Percentiles rank a stretch among this genome's conserved stretches.
These are phyloP conservation scores for Pontederia paniculata DNA, from an alignment of 176 grass and related monocot genomes.

Conservation along the genomic window DNA sequence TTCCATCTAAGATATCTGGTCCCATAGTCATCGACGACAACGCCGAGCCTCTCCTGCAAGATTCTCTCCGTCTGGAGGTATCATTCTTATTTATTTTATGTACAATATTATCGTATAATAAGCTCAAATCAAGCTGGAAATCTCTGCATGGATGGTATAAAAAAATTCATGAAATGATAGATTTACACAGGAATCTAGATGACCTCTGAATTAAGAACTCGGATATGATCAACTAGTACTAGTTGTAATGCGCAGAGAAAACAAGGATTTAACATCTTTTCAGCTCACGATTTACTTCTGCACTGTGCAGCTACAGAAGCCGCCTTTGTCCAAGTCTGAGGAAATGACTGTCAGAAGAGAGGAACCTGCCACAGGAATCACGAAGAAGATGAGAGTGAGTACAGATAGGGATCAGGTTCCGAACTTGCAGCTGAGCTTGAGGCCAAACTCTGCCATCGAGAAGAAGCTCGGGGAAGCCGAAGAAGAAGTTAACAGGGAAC, in stretches of 20 bases:
- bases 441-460: constrained; percentile 19
- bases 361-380: background rate
- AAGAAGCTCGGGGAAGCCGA: constrained; percentile 13
- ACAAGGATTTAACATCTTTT: too few species aligned
- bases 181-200: too few species aligned
- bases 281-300: background rate
- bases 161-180: too few species aligned
- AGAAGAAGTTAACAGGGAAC: constrained; percentile 32
- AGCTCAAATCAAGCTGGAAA: too few species aligned
- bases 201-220: too few species aligned
- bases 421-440: constrained; percentile 59
- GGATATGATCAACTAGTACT: too few species aligned
- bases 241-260: too few species aligned
- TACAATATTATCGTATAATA: too few species aligned
- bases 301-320: constrained; percentile 18
- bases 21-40: constrained; percentile 31
- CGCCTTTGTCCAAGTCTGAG: constrained; percentile 2
- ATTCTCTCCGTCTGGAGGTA: too few species aligned
- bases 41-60: constrained; percentile 20
- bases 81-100: too few species aligned
- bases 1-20: constrained; percentile 22
- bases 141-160: too few species aligned
- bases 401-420: constrained; percentile 19
- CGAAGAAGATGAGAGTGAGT: constrained; percentile 25
- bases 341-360: constrained; percentile 16